These are phyloP conservation scores for Aschersonia sp. DNA, from an alignment of 2,329 filamentous ascomycete genomes.

Conservation along the genomic window DNA sequence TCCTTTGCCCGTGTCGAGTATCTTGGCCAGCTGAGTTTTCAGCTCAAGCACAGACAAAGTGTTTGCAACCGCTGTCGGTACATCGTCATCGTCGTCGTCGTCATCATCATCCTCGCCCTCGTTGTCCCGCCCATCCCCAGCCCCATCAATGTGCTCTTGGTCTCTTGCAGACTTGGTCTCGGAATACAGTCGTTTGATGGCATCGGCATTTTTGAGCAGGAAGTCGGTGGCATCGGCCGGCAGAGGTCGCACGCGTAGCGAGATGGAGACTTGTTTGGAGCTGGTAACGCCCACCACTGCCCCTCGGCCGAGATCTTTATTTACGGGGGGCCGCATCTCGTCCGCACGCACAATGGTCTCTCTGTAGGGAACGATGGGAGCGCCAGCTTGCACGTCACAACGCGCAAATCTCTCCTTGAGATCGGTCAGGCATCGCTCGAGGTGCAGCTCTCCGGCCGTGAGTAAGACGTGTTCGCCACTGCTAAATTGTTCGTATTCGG, in stretches of 20 bases:
- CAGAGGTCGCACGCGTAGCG: constrained; percentile 63
- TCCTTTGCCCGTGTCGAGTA: constrained; percentile 57
- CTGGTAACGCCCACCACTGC: constrained; percentile 60
- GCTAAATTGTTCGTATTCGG: constrained; percentile 83
- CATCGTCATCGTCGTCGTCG: constrained; percentile 14
- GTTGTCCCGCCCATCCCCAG: constrained; percentile 12
- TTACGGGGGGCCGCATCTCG: constrained; percentile 82
- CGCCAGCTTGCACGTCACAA: constrained; percentile 88
- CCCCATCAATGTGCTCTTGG: constrained; percentile 8
- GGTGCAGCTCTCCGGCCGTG: constrained; percentile 85
- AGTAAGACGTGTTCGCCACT: constrained; percentile 91
- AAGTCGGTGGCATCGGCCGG: constrained; percentile 72
- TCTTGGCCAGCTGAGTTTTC: constrained; percentile 51
- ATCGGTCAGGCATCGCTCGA: constrained; percentile 89
- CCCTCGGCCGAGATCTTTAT: constrained; percentile 76
- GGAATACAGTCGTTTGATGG: constrained; percentile 66
- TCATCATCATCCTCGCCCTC: constrained; percentile 22
- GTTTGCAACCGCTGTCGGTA: constrained; percentile 28
- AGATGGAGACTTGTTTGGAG: constrained; percentile 73
- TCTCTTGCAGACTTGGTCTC: constrained; percentile 37
- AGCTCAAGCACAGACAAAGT: constrained; percentile 62
- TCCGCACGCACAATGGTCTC: constrained; percentile 79
- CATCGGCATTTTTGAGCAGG: constrained; percentile 61
- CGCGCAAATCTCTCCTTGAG: constrained; percentile 81
- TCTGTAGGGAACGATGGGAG: constrained; percentile 87